Base-by-base conservation (phyloP, 2,329 filamentous ascomycete genomes). In the Tolypocladium tropicale region DNA sequence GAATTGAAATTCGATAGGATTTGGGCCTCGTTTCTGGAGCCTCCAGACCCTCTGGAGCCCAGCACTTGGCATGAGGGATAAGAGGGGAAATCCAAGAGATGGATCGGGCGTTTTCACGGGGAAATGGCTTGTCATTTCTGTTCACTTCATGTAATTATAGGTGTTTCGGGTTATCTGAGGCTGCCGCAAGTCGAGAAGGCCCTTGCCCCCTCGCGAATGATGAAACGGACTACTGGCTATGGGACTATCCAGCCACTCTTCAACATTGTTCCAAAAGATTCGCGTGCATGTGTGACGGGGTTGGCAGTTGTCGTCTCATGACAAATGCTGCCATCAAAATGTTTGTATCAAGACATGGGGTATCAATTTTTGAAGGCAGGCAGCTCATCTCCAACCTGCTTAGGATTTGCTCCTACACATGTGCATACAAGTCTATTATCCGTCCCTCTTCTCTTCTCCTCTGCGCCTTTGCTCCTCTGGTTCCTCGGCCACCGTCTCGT, bases 91-190 rank as follows among this genome's bases (percentile, higher is more conserved):
- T n/a, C 46, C 46, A 32, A 6, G 46, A 10, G 30, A 33, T 28
- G 46, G 30, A 33, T 28, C 28, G 28, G 46, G 46, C 46, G 46
- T 50, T 50, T 14, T 49, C 12, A 52, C 30, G 36, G 41, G 49
- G 46, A 30, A n/a, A 53, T 55, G 53, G 30, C 53, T 52, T 52
- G 52, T 53, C 46, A 21, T 6, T 43, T 51, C 6, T 49, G 30
- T 41, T 56, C 16, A 30, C 23, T 55, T 37, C 43, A 28, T 28
- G 53, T 55, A 49, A 52, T 39, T 54, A 25, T 53, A 53, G 23
- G 46, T 23, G 39, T 16, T n/a, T 46, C 39, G 10, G 32, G 6
- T 52, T 23, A 14, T 46, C 36, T 32, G 39, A 37, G 18, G 28
- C 28, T 32, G 28, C 18, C 12, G 28, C 28, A 33, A n/a, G 10